Conservation (phyloP, 805 yeast species). For the Wickerhamomyces queroliae region DNA sequence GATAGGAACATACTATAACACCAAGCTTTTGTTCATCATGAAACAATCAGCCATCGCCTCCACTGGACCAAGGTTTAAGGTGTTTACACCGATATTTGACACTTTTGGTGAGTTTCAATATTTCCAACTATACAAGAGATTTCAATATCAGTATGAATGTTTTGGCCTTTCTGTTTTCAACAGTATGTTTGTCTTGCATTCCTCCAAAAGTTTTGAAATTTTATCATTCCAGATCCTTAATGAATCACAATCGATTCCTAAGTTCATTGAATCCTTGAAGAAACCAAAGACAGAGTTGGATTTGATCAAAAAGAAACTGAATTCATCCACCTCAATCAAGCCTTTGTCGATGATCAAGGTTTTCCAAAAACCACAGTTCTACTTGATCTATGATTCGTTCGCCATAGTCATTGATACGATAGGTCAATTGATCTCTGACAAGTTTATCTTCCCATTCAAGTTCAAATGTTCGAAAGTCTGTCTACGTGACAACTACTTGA, state of each 20-base stretch:
- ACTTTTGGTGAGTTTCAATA: constrained; percentile 38
- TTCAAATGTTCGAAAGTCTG: constrained; percentile 35
- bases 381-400: constrained; percentile 65
- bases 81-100: constrained; percentile 50
- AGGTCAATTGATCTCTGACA: constrained; percentile 42
- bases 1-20: constrained; percentile 63
- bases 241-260: constrained; percentile 52
- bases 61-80: constrained; percentile 43
- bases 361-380: constrained; percentile 43
- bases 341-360: constrained; percentile 65
- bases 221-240: constrained; percentile 52
- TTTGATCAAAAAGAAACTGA: constrained; percentile 33
- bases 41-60: constrained; percentile 41
- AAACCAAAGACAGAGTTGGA: constrained; percentile 27
- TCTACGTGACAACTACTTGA: constrained; percentile 38
- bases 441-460: constrained; percentile 35
- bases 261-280: constrained; percentile 24
- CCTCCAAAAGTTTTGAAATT: constrained; percentile 62
- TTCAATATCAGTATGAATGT: constrained; percentile 51
- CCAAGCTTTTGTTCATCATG: constrained; percentile 51
- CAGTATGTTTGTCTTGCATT: constrained; percentile 60
- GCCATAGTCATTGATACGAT: constrained; percentile 59
- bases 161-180: constrained; percentile 57
- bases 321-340: constrained; percentile 26
- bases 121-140: constrained; percentile 39